Evolutionary conservation across 2,329 filamentous ascomycete genomes (phyloP).

Genomic region (Boeremia exigua): DNA sequence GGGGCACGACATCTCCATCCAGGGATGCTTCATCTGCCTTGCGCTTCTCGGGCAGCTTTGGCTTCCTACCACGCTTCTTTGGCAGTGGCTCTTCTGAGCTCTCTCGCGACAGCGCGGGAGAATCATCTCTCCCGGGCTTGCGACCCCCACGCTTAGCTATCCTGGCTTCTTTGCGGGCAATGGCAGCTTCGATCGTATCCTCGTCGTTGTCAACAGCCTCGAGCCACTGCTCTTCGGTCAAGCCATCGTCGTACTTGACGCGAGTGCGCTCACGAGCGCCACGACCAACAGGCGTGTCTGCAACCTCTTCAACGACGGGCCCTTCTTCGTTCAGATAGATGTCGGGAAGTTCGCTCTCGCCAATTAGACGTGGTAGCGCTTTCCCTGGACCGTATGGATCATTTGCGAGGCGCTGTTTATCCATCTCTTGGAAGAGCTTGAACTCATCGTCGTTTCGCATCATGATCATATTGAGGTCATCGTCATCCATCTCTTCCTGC

Average conservation of each 20-base stretch:
- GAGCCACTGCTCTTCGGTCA: slow-evolving; percentile 98
- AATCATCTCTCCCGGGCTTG: slow-evolving; percentile 71
- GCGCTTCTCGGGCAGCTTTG: slow-evolving; percentile 75
- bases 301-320: slow-evolving; percentile 77
- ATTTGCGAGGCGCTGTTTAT: slow-evolving; percentile 72
- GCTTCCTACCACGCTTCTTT: slow-evolving; percentile 84
- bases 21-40: slow-evolving; percentile 75
- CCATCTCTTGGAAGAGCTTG: slow-evolving; percentile 77
- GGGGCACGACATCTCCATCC: slow-evolving; percentile 68
- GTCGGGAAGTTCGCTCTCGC: slow-evolving; percentile 86
- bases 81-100: slow-evolving; percentile 80
- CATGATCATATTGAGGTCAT: slow-evolving; percentile 93
- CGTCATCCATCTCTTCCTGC: slow-evolving; percentile 97
- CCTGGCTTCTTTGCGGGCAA: slow-evolving; percentile 84
- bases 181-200: slow-evolving; percentile 89
- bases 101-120: slow-evolving; percentile 78
- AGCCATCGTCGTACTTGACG: slow-evolving; percentile 94
- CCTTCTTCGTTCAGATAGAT: slow-evolving; percentile 91
- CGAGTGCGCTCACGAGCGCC: slow-evolving; percentile 93
- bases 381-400: slow-evolving; percentile 76
- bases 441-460: slow-evolving; percentile 87
- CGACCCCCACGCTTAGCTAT: slow-evolving; percentile 76
- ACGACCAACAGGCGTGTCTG: slow-evolving; percentile 76
- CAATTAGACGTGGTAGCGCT: slow-evolving; percentile 78
- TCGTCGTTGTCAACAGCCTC: slow-evolving; percentile 98